Percentiles rank a stretch among this genome's conserved stretches.
phyloP scores from a whole-genome alignment of 345 rosid genomes.

The Eucalyptus camaldulensis region DNA sequence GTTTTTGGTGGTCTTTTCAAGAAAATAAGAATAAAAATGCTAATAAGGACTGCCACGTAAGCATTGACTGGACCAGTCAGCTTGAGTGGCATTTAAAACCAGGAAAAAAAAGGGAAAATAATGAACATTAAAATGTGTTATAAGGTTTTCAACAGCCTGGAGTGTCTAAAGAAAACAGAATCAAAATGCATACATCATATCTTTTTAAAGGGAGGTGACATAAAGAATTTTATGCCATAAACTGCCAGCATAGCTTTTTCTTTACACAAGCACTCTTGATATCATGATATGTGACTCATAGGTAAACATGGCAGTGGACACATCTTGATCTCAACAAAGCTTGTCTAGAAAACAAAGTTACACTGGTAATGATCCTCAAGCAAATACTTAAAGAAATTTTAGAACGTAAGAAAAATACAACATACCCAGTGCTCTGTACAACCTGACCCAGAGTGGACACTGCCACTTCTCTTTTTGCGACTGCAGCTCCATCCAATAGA shows the following conservation, averaged over 20 bases:
- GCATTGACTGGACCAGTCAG: not conserved
- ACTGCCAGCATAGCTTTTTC: not conserved
- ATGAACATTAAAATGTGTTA: not conserved
- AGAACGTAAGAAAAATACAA: not conserved
- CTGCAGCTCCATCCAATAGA: slow-evolving; percentile 95
- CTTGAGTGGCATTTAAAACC: not conserved
- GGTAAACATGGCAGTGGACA: not conserved
- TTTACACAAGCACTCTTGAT: not conserved
- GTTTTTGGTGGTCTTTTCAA: not conserved
- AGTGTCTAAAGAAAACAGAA: not conserved
- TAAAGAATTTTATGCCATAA: not conserved
- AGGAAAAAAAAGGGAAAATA: not conserved
- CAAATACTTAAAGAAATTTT: not conserved
- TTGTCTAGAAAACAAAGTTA: not conserved
- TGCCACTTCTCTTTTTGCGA: slow-evolving; percentile 91
- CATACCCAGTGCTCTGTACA: slow-evolving; percentile 96
- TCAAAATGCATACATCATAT: not conserved
- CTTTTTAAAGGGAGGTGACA: not conserved
- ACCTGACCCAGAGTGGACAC: slow-evolving; percentile 98
- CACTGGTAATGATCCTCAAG: not conserved
- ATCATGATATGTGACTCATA: not conserved
- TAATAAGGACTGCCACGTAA: not conserved
- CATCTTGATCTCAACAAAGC: not conserved
- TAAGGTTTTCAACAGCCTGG: not conserved
- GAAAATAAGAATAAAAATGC: not conserved